phyloP scores from a whole-genome alignment of 306 rosid genomes.

The Hylodesmum podocarpum region DNA sequence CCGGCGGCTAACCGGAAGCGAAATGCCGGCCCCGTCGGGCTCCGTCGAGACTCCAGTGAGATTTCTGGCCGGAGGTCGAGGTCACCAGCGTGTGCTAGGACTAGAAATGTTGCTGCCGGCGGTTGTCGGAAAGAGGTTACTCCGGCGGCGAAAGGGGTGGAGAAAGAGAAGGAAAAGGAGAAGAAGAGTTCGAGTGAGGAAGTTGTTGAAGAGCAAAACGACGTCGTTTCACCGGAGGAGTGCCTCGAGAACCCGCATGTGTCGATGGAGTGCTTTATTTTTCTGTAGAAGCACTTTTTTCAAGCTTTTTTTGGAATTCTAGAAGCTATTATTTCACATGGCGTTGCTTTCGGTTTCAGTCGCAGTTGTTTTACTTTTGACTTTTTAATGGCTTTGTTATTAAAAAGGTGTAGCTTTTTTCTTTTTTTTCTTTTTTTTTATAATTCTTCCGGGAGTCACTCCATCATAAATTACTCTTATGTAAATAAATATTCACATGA shows the following conservation, averaged over 20 bases:
- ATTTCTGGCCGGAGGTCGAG: constrained; percentile 62
- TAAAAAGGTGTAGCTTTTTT: neutral
- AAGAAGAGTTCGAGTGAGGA: constrained; percentile 6
- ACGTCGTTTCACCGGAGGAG: constrained; percentile 41
- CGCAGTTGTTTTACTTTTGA: constrained; percentile 22
- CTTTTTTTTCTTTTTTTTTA: neutral
- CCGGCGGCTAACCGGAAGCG: constrained; percentile 40
- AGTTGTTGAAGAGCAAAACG: constrained; percentile 36
- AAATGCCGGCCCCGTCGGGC: constrained; percentile 29
- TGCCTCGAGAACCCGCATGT: constrained; percentile 77
- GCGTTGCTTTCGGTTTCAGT: constrained; percentile 7
- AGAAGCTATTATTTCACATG: constrained; percentile 28
- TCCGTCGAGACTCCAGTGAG: constrained; percentile 53
- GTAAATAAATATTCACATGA: neutral
- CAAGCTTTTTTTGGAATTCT: constrained; percentile 15
- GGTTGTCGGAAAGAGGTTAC: constrained; percentile 39
- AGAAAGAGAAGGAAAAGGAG: neutral
- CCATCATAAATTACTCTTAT: neutral
- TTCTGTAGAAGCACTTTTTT: constrained; percentile 56
- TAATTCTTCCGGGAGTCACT: neutral
- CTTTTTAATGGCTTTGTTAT: neutral
- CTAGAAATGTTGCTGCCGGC: neutral
- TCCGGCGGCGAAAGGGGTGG: constrained; percentile 8
- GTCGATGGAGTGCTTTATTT: constrained; percentile 93
- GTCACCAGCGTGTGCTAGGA: constrained; percentile 69